Base-by-base conservation (phyloP, 2,329 filamentous ascomycete genomes). In the Zymoseptoria tritici region DNA sequence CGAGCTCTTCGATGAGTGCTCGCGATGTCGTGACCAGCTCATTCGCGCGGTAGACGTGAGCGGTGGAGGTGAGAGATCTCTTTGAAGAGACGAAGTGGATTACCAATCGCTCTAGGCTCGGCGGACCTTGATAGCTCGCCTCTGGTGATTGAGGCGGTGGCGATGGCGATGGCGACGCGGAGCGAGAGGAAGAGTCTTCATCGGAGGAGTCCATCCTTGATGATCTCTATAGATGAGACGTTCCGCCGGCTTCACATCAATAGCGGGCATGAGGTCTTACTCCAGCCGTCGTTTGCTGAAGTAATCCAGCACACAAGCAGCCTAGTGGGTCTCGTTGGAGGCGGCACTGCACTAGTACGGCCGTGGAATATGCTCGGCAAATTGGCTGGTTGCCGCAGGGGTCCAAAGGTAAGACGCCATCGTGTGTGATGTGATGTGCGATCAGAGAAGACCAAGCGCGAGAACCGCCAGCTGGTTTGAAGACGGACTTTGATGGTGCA, bases 71-170 rank as follows among this genome's bases (percentile, higher is more conserved):
- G 4, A 97, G 82, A 1, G 92, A 92, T 52, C 90, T 85, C 73
- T 97, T 97, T 8, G 93, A 89, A 29, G 88, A 87, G 49, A 97
- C 85, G 42, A 97, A 87, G 75, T 96, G 86, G 57, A 85, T 83
- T 58, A 97, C 89, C 51, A 97, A 85, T 22, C 85, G 85, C 67
- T 96, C 90, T 70, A 96, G 83, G 22, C 74, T 74, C 31, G 77
- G 76, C 29, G 74, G 70, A 54, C 73, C 73, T 55, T 75, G 69
- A 59, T 69, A 65, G 65, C 76, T 78, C 61, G 73, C 75, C 8
- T 72, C 71, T 24, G 75, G 76, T 7, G 78, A 79, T n/a, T 68
- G 66, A 26, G 75, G 72, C 60, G 75, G 71, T 3, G 69, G 64
- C 9, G 70, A 70, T 16, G 57, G 57, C 31, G 64, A 59, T n/a